phyloP scores from a whole-genome alignment of 202 grass and related monocot species.

The Schoenoplectus triqueter region DNA sequence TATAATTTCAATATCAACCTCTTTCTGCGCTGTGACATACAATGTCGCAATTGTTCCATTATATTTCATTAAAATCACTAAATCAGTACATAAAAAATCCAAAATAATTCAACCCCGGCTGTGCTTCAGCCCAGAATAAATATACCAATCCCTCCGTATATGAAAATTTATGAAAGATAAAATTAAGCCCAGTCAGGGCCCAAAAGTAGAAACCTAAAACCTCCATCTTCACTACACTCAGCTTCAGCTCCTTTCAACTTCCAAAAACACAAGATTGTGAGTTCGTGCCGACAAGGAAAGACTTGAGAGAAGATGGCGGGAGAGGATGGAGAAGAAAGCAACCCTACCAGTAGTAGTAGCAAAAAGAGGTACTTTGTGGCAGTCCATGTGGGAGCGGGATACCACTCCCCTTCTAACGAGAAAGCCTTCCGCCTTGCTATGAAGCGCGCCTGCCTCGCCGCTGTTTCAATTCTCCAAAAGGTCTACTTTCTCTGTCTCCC shows the following conservation, averaged over 20 bases:
- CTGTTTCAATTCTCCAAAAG: conserved; percentile 57
- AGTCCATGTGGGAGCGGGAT: conserved; percentile 79
- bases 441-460: conserved; percentile 75
- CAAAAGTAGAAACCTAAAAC: neutral
- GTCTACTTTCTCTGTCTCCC: conserved; percentile 21
- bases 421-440: conserved; percentile 66
- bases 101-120: no score
- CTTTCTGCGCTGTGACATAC: no score
- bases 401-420: conserved; percentile 70
- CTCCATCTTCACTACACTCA: no score
- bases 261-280: neutral
- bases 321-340: neutral
- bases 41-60: no score
- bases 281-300: neutral
- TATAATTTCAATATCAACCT: no score
- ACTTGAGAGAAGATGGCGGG: neutral
- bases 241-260: no score
- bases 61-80: no score
- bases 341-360: neutral
- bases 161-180: neutral
- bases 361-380: conserved; percentile 67
- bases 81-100: no score
- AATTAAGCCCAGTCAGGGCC: neutral
- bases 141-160: no score
- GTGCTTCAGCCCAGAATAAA: no score